phyloP scores from a whole-genome alignment of 108 stramenopile species.

The Fragilaria crotonensis region DNA sequence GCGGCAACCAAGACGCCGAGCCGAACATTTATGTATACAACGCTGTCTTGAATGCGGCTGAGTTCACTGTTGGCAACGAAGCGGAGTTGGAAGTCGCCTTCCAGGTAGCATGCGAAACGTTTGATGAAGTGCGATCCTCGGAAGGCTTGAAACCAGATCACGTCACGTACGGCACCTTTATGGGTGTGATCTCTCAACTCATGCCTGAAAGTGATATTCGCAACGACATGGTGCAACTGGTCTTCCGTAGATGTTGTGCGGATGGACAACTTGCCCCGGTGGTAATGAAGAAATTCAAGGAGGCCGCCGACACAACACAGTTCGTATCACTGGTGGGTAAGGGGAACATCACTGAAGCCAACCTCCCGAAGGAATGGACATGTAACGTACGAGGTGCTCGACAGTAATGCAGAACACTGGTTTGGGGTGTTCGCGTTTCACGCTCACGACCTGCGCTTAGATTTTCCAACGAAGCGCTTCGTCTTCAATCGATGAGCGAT shows the following conservation, averaged over 20 bases:
- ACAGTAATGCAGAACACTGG: too few relatives aligned
- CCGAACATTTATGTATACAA: conserved; percentile 41
- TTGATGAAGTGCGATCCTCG: conserved; percentile 31
- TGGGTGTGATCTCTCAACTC: conserved; percentile 53
- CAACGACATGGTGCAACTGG: conserved; percentile 21
- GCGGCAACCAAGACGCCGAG: conserved; percentile 36
- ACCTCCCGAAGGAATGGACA: conserved; percentile 37
- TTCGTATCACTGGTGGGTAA: conserved; percentile 8
- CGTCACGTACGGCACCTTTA: conserved; percentile 64
- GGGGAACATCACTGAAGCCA: conserved; percentile 18
- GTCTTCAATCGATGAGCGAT: too few relatives aligned
- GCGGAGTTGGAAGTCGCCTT: conserved; percentile 37
- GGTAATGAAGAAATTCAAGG: conserved; percentile 45
- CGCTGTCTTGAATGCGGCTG: conserved; percentile 34
- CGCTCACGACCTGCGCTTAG: too few relatives aligned
- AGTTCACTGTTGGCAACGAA: conserved; percentile 25
- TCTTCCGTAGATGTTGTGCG: conserved; percentile 31
- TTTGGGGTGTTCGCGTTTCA: too few relatives aligned
- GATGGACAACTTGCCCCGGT: conserved; percentile 58
- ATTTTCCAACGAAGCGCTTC: too few relatives aligned
- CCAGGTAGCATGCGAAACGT: conserved; percentile 34
- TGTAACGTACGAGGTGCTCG: conserved; percentile 42
- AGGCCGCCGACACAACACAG: conserved; percentile 27
- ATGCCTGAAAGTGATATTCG: conserved; percentile 28
- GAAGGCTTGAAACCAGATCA: conserved; percentile 38